Conservation (phyloP, 225 moss, liverwort and hornwort species). For the Climacium dendroides region DNA sequence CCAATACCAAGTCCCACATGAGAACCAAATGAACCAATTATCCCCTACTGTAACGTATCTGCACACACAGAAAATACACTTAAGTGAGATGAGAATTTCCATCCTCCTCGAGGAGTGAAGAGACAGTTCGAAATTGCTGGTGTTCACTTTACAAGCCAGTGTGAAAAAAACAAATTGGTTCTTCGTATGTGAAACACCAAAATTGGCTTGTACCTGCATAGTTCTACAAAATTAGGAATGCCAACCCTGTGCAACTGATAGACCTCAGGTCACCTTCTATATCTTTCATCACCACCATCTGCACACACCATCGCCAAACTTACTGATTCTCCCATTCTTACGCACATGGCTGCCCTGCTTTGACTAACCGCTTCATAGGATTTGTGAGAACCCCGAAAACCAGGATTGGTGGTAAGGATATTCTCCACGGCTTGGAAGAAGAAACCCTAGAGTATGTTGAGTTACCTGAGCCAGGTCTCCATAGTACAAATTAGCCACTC, state of each 20-base stretch:
- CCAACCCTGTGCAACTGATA: neutral
- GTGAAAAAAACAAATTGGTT: neutral
- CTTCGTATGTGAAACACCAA: neutral
- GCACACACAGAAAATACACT: neutral
- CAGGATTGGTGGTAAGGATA: neutral
- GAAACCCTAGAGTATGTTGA: neutral
- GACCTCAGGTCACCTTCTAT: neutral
- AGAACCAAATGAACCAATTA: neutral
- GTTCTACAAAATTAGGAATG: conserved; percentile 11
- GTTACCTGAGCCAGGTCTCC: neutral
- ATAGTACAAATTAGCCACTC: neutral
- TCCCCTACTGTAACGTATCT: no score
- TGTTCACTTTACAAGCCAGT: neutral
- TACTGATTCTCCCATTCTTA: neutral
- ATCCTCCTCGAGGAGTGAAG: neutral
- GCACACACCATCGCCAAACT: neutral
- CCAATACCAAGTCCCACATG: neutral
- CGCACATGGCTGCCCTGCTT: neutral
- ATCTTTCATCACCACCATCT: neutral
- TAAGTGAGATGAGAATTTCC: neutral
- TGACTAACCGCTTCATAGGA: neutral
- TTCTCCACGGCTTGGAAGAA: neutral
- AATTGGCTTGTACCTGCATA: neutral
- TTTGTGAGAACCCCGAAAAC: no score
- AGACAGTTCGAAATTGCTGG: neutral